phyloP scores from a whole-genome alignment of 441 rosid genomes.

The Eutrema salsugineum region DNA sequence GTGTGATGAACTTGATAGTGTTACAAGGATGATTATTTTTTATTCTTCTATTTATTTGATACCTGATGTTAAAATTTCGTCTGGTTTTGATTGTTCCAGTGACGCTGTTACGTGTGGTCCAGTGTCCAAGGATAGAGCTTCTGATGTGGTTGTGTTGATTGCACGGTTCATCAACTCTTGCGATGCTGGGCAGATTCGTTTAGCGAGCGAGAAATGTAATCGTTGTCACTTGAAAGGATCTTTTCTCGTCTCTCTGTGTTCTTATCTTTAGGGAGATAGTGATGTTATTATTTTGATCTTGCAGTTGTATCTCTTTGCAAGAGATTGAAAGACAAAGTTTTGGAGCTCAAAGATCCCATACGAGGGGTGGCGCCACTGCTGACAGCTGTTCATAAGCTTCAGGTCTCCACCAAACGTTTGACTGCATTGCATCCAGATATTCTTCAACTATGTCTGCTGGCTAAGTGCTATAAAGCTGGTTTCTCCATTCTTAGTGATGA shows the following conservation, averaged over 20 bases:
- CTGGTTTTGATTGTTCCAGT: conserved; percentile 43
- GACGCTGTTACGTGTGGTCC: conserved; percentile 61
- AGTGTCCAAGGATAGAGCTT: conserved; percentile 52
- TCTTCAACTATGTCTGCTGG: conserved; percentile 80
- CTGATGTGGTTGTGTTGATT: conserved; percentile 34
- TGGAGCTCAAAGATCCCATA: conserved; percentile 61
- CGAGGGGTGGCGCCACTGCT: conserved; percentile 79
- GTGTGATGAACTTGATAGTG: background rate
- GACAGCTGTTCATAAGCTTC: conserved; percentile 71
- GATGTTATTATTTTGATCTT: conserved; percentile 11
- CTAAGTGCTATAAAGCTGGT: conserved; percentile 77
- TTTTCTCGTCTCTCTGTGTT: background rate
- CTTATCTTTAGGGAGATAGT: background rate
- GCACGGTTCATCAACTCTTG: conserved; percentile 70
- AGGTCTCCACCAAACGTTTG: conserved; percentile 65
- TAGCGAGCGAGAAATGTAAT: conserved; percentile 78
- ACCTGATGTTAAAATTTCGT: background rate
- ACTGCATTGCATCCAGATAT: conserved; percentile 87
- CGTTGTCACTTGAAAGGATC: background rate
- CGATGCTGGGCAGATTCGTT: conserved; percentile 63
- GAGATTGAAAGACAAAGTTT: conserved; percentile 77
- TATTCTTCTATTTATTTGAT: background rate
- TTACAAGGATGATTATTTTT: background rate
- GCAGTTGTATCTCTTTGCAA: conserved; percentile 77
- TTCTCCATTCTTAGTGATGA: conserved; percentile 78